Evolutionary conservation across 495 filamentous ascomycete species (phyloP), one percentile per base, ranked within the genome.

Genomic region (Venustampulla echinocandica): DNA sequence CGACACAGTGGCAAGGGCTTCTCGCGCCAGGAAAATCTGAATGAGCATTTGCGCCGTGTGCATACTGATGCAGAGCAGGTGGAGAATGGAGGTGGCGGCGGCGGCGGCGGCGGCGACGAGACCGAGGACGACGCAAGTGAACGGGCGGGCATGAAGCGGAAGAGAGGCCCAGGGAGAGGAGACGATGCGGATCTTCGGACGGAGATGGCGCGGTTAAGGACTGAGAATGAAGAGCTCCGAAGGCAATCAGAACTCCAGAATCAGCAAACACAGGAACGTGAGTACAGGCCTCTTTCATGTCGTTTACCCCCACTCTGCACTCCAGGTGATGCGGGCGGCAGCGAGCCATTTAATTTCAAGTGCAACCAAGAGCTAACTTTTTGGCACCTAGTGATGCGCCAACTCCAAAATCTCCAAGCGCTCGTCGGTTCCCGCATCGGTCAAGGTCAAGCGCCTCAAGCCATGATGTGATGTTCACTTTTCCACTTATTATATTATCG

Each of bases 1-100:
- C 81, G 88, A 11, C 82, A 83, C 59, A 74, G 73, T 0, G 79
- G 75, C 57, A 77, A 82, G 52, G 87, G 86, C 1, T 96, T 95
- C 61, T 83, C 85, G 13, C 78, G 90, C 1, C 78, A 82, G 44
- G 90, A 95, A 64, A 94, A 96, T 52, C 72, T 93, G 2, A 82
- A 85, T 51, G 90, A 96, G 64, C 90, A 96, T 60, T 62, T 90
- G 17, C 78, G 87, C 20, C 79, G 85, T 3, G 87, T 87, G 9
- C 90, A 93, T 64, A 68, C 73, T 32, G 57, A 71, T 30, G 64
- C 68, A 38, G 58, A 4, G 58, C 64, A 1, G 62, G 64, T 34
- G 55, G 59, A 15, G 63, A 68, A n/a, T n/a, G n/a, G n/a, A n/a
- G n/a, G n/a, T n/a, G n/a, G n/a, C n/a, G 48, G 46, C 5, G 46